Evolutionary conservation across 2,329 filamentous ascomycete species (phyloP).

Genomic region (Botryotinia calthae): DNA sequence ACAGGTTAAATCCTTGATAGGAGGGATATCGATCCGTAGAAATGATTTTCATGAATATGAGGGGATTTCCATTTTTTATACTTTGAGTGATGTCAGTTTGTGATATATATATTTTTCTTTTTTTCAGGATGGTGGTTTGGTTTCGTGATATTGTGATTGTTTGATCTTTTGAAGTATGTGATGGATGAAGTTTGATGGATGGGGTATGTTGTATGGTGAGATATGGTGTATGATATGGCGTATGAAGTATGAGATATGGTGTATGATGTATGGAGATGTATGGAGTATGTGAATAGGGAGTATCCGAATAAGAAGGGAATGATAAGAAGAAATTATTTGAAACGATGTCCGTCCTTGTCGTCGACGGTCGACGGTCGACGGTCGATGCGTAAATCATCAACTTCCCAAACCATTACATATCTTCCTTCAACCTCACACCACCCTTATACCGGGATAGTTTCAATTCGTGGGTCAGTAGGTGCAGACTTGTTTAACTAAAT

Average conservation of each 20-base stretch:
- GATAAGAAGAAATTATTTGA: neutral
- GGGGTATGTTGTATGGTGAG: too few relatives aligned
- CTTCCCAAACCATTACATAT: neutral
- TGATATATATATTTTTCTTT: neutral
- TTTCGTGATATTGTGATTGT: neutral
- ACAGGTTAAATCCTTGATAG: neutral
- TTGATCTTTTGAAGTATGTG: neutral
- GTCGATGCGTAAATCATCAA: neutral
- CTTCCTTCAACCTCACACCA: neutral
- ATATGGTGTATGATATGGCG: too few relatives aligned
- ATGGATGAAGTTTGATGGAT: neutral
- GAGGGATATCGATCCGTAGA: neutral
- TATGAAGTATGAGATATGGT: too few relatives aligned
- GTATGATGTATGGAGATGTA: too few relatives aligned
- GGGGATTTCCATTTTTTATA: neutral
- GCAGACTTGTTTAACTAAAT: neutral
- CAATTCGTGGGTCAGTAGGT: neutral
- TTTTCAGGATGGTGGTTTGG: neutral
- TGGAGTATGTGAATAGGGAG: neutral
- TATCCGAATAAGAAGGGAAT: too few relatives aligned
- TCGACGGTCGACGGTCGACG: neutral
- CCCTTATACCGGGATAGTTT: neutral
- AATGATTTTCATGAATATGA: neutral
- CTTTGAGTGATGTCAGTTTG: conserved; percentile 1
- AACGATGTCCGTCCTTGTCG: neutral